These are phyloP conservation scores for Gnomoniopsis sp. DNA, from an alignment of 2,329 filamentous ascomycete genomes.

Conservation along the genomic window DNA sequence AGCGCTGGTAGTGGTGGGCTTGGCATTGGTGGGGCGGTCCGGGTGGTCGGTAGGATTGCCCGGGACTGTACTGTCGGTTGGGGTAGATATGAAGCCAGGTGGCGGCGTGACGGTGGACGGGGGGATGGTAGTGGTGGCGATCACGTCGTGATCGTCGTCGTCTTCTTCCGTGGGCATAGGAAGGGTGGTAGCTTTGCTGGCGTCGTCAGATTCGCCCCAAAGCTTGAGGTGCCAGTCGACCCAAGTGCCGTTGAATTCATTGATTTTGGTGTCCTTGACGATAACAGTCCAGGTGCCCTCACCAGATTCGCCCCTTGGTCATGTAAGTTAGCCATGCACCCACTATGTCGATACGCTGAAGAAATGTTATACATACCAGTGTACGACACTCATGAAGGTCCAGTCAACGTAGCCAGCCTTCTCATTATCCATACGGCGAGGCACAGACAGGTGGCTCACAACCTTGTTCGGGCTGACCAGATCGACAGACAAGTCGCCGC, in stretches of 20 bases:
- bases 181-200: conserved; percentile 66
- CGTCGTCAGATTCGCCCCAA: conserved; percentile 86
- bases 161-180: conserved; percentile 82
- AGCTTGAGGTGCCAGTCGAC: conserved; percentile 91
- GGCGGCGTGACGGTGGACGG: conserved; percentile 63
- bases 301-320: conserved; percentile 75
- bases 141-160: conserved; percentile 74
- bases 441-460: conserved; percentile 77
- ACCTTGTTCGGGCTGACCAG: conserved; percentile 79
- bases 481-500: conserved; percentile 91
- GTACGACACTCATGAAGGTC: conserved; percentile 98
- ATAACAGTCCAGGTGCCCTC: conserved; percentile 88
- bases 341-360: background rate
- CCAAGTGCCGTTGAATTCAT: conserved; percentile 74
- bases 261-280: conserved; percentile 78
- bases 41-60: conserved; percentile 59
- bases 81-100: conserved; percentile 39
- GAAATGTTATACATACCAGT: conserved; percentile 63
- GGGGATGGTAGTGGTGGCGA: conserved; percentile 57
- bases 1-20: conserved; percentile 32
- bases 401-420: conserved; percentile 79
- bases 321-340: conserved; percentile 27
- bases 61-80: conserved; percentile 27
- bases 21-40: conserved; percentile 56
- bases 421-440: conserved; percentile 66